Base-by-base conservation (phyloP, 805 yeast genomes). In the Diddensiella transvaalensis region DNA sequence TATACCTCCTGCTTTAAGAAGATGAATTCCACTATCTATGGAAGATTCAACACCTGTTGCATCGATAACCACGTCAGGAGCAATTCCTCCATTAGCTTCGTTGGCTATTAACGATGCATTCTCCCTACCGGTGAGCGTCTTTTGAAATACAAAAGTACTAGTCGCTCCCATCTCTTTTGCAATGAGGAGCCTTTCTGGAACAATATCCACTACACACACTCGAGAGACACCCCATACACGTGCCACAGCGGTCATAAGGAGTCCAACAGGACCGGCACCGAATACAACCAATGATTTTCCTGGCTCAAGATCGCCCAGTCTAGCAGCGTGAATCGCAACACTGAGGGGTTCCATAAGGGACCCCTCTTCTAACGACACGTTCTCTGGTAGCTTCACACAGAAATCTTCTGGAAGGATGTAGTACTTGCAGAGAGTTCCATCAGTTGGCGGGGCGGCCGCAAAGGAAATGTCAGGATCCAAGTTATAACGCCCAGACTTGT, bases 241-340 rank as follows among this genome's bases (percentile, higher is more conserved):
- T 21, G 87, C 88, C 26, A 79, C 85, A 32, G 83, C 82, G 36
- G 89, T 87, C 48, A 81, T 74, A 49, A 87, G 71, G 42, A 87
- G 67, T 18, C 96, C 96, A 51, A 88, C 88, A 5, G 96, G 95
- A 10, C 96, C 96, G 23, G 95, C 95, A 46, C 96, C 96, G 53
- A 84, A 83, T 0, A 87, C 86, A 38, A 79, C 82, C n/a, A 83
- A 86, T 21, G 71, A 67, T 46, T 83, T 85, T 48, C 91, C 90
- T 60, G 83, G 82, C 22, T 67, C 71, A 47, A 83, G 70, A 30
- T 69, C 68, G 3, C 82, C 89, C 44, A 78, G 72, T 62, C 79
- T 82, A 46, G 79, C 74, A 8, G 89, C 87, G 63, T 88, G 96
- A 4, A 87, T 93, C 41, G 84, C 96, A 43, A 88, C 96, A 22